These are phyloP conservation scores for Apiotrichum brassicae DNA, from an alignment of 1,284 basidiomycete genomes.

Conservation along the genomic window DNA sequence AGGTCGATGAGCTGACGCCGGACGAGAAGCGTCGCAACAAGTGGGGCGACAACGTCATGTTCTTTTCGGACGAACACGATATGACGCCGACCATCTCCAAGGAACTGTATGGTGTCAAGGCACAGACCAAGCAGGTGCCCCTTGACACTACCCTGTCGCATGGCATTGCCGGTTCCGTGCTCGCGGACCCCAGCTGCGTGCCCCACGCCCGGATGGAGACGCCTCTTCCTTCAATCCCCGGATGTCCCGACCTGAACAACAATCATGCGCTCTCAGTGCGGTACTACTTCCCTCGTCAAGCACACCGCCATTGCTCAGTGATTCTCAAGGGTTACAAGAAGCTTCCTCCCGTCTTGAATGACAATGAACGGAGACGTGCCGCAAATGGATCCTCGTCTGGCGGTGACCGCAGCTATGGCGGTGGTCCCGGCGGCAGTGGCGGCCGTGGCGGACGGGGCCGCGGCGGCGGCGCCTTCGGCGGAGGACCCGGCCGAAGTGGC, in stretches of 20 bases:
- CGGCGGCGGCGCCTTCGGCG: conserved; percentile 3
- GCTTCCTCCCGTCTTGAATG: too few species aligned
- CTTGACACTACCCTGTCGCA: conserved; percentile 66
- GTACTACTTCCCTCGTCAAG: conserved; percentile 84
- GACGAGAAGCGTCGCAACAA: conserved; percentile 78
- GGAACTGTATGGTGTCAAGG: conserved; percentile 79
- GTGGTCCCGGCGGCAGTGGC: not conserved
- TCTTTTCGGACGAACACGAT: conserved; percentile 75
- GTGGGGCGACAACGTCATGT: conserved; percentile 78
- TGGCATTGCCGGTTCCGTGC: conserved; percentile 72
- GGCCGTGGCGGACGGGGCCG: not conserved
- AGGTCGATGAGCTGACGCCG: conserved; percentile 66
- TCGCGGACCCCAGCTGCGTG: conserved; percentile 80
- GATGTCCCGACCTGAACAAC: conserved; percentile 67
- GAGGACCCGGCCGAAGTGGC: not conserved
- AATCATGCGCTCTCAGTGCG: conserved; percentile 80
- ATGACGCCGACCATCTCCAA: conserved; percentile 76
- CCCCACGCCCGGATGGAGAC: conserved; percentile 85
- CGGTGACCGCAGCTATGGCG: conserved; percentile 25
- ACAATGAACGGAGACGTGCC: too few species aligned
- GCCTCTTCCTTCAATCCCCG: conserved; percentile 53
- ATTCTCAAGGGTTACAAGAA: conserved; percentile 70
- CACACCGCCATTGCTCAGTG: conserved; percentile 75
- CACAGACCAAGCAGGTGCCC: conserved; percentile 54
- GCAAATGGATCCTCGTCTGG: too few species aligned